Evolutionary conservation across 768 basidiomycete genomes (phyloP).

Genomic region (Leucocoprinus leucothites): DNA sequence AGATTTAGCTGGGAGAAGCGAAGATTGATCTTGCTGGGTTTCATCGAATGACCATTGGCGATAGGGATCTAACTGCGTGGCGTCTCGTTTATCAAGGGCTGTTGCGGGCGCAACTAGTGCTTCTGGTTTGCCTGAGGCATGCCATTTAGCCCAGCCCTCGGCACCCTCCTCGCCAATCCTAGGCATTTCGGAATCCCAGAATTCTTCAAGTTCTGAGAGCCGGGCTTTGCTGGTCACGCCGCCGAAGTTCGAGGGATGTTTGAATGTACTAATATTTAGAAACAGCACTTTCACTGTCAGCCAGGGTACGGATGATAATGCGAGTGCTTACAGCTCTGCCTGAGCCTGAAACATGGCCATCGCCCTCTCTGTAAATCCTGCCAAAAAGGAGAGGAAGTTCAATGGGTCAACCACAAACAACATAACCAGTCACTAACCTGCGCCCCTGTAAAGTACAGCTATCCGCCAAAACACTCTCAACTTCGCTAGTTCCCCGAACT

Average conservation of each 20-base stretch:
- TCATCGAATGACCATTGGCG: constrained; percentile 64
- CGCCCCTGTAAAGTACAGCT: constrained; percentile 56
- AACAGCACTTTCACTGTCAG: constrained; percentile 2
- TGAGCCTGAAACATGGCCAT: constrained; percentile 82
- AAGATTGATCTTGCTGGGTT: constrained; percentile 38
- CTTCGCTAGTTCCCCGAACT: constrained; percentile 47
- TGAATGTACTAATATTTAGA: constrained; percentile 47
- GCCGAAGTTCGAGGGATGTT: constrained; percentile 44
- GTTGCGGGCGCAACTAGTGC: background rate
- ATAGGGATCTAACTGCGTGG: constrained; percentile 56
- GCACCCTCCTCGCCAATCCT: constrained; percentile 69
- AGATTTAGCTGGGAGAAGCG: constrained; percentile 52
- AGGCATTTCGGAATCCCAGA: constrained; percentile 82
- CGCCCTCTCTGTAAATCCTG: constrained; percentile 73
- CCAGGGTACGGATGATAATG: background rate
- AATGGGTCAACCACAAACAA: background rate
- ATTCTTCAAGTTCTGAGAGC: constrained; percentile 66
- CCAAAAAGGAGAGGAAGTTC: background rate
- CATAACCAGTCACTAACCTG: constrained; percentile 43
- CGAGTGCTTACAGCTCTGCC: constrained; percentile 66
- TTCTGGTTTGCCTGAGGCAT: constrained; percentile 39
- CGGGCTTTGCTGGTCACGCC: constrained; percentile 42
- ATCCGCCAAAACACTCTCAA: constrained; percentile 72
- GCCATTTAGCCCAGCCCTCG: constrained; percentile 69
- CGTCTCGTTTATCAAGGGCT: constrained; percentile 5